Conservation (phyloP, 495 filamentous ascomycete species). For the Penicillium samsonianum region DNA sequence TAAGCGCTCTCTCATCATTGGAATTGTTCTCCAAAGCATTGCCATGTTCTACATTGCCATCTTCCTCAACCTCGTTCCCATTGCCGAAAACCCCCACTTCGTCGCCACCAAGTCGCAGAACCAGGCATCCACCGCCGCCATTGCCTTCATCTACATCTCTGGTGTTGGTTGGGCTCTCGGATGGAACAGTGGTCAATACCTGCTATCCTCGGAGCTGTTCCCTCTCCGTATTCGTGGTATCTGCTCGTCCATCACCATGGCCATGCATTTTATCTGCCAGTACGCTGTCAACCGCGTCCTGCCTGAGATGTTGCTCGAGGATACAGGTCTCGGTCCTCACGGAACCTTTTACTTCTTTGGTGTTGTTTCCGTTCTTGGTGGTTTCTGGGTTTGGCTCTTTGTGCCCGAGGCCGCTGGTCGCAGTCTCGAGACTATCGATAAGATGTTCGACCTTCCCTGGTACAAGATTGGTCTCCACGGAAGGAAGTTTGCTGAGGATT, state of each 20-base stretch:
- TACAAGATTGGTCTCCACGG: constrained; percentile 56
- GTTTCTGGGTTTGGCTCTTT: constrained; percentile 49
- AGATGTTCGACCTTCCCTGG: constrained; percentile 60
- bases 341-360: constrained; percentile 11
- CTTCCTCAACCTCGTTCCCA: constrained; percentile 25
- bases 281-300: constrained; percentile 37
- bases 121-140: constrained; percentile 6
- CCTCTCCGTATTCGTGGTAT: constrained; percentile 18
- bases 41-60: constrained; percentile 20
- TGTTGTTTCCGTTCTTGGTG: constrained; percentile 49
- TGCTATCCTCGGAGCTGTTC: constrained; percentile 18
- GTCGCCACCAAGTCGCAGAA: neutral
- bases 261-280: constrained; percentile 62
- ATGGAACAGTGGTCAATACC: constrained; percentile 24
- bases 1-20: constrained; percentile 15
- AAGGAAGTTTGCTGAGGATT: constrained; percentile 12
- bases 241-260: constrained; percentile 21
- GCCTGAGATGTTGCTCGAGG: constrained; percentile 8
- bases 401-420: constrained; percentile 26
- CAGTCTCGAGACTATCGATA: constrained; percentile 49
- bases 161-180: constrained; percentile 22
- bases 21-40: constrained; percentile 18
- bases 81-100: constrained; percentile 1
- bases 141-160: constrained; percentile 20
- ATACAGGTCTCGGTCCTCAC: constrained; percentile 4